A percentile compares a stretch with the other conserved stretches of the same genome.
These are phyloP conservation scores for Ceratocystis huliohia DNA, from an alignment of 2,329 filamentous ascomycete species.

Conservation along the genomic window DNA sequence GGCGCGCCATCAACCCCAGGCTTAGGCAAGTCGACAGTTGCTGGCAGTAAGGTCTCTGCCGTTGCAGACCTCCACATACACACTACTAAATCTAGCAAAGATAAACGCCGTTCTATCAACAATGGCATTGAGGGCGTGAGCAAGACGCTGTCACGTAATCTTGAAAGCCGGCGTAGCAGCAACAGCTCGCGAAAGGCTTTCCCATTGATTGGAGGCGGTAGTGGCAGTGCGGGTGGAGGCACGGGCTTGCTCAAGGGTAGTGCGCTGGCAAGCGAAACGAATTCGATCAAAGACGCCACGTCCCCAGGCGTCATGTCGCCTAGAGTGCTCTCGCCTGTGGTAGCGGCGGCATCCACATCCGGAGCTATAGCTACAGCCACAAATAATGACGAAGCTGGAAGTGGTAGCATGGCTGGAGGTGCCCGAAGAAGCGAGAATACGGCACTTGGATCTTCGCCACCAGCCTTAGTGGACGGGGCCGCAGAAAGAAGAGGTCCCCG, in stretches of 20 bases:
- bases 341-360: background rate
- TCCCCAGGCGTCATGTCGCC: constrained; percentile 30
- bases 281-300: constrained; percentile 40
- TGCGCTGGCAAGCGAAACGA: constrained; percentile 45
- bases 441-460: background rate
- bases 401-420: background rate
- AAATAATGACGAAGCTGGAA: background rate
- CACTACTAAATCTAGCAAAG: constrained; percentile 23
- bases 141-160: constrained; percentile 69
- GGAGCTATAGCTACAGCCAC: background rate
- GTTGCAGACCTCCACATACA: constrained; percentile 56
- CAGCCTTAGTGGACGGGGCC: background rate
- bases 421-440: background rate
- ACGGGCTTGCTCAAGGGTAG: constrained; percentile 35
- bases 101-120: constrained; percentile 37
- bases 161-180: constrained; percentile 84
- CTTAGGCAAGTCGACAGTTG: constrained; percentile 81
- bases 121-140: constrained; percentile 59
- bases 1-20: constrained; percentile 86
- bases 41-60: constrained; percentile 74
- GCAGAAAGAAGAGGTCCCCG: background rate
- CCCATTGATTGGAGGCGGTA: constrained; percentile 38
- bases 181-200: constrained; percentile 68
- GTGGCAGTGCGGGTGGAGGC: constrained; percentile 27
- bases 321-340: constrained; percentile 15